Percentiles rank a stretch among this genome's conserved stretches.
These are phyloP conservation scores for Paramecium biaurelia DNA, from an alignment of 73 alveolate species.

Conservation along the genomic window DNA sequence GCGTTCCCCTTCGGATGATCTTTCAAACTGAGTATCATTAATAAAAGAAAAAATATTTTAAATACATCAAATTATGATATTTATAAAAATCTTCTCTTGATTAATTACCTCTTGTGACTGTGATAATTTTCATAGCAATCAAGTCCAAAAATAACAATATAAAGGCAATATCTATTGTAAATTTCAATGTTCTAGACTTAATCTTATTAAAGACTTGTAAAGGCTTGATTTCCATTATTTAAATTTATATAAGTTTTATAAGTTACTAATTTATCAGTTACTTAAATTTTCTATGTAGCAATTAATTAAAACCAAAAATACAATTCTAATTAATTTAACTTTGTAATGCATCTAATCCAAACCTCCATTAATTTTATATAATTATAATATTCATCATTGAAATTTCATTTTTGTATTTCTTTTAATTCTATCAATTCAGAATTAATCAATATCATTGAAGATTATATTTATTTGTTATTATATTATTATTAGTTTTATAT, in stretches of 20 bases:
- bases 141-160: neutral
- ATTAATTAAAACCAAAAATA: neutral
- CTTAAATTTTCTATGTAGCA: neutral
- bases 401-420: neutral
- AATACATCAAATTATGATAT: neutral
- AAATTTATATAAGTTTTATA: neutral
- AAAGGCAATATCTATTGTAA: neutral
- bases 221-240: neutral
- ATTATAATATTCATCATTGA: neutral
- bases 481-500: too few species aligned
- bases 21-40: slow-evolving; percentile 31
- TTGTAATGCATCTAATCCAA: neutral
- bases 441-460: too few species aligned
- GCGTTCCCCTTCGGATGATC: slow-evolving; percentile 20
- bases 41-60: neutral
- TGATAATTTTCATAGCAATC: neutral
- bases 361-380: neutral
- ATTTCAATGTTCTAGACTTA: neutral
- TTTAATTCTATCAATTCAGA: too few species aligned
- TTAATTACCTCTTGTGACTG: neutral
- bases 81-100: neutral
- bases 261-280: neutral
- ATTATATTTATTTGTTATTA: too few species aligned
- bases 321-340: neutral
- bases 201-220: too few species aligned